Evolutionary conservation across 306 rosid species (phyloP), one percentile per base, ranked within the genome.

Genomic region (Mimosa bimucronata): DNA sequence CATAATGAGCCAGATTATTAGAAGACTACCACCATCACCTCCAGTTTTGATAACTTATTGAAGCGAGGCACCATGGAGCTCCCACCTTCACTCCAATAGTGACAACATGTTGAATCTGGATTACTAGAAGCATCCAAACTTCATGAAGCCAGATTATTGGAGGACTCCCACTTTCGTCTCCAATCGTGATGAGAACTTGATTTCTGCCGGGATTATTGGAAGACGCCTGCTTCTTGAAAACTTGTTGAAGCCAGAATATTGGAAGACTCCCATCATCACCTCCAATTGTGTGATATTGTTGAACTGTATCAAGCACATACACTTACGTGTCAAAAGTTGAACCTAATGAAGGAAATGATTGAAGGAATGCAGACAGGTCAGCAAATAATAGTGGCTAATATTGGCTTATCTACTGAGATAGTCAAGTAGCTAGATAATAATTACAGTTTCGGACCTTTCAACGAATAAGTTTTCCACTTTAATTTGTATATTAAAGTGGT

Each of bases 11-110:
- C 60, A 72, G 9, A 30, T 71, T 75, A 67, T 31, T n/a, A 65
- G 72, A 62, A 77, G 80, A 23, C 83, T 64, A 21, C 87, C 88
- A 37, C 81, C 85, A 61, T 89, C 93, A 5, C 92, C 88, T 79
- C 92, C 90, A 44, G 26, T 89, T 42, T 69, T 37, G 45, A 57
- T 62, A 41, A 74, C 53, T 69, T 70, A 69, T 70, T 82, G 84
- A 82, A 81, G 78, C 31, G 42, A 78, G 38, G 67, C 73, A 71
- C 31, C 18, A 57, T 66, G 58, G 78, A 76, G 29, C 83, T 75
- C 30, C 87, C 87, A 34, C 82, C 83, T 88, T 91, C 6, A 89
- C 88, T 81, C 92, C 90, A 44, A 44, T 89, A 37, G 77, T 29
- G 52, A 44, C 74, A 44, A 80, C 57, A 71, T 73, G 66, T 73